Base-by-base conservation (phyloP, 805 yeast genomes). In the Yamadazyma laniorum region DNA sequence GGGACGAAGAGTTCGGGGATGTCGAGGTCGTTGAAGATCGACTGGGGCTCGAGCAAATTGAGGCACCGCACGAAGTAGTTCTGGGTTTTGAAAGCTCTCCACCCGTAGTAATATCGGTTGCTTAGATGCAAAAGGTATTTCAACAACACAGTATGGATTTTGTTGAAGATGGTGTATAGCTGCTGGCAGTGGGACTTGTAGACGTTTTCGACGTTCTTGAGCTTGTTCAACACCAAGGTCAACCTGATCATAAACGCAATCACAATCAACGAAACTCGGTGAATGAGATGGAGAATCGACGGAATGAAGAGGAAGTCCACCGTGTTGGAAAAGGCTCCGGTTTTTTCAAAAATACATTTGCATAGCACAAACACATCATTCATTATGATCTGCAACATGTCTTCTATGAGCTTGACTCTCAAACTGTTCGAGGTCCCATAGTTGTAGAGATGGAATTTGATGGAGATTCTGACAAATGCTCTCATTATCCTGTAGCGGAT, bases 231-330 rank as follows among this genome's bases (percentile, higher is more conserved):
- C 4, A 36, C 14, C 18, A 35, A 29, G 21, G 26, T 35, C 9
- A 34, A 18, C 11, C 44, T 16, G 18, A 32, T 34, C 8, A 40
- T 18, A 5, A 40, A 28, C 6, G 42, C 29, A 5, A 38, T 9
- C 3, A 39, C 6, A 9, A 37, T 30, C 5, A 39, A 28, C 9
- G 33, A 26, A 2, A 35, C 27, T 17, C 43, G 28, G 16, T 43
- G 47, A 8, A 36, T 15, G 8, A 39, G n/a, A 31, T 43, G 47
- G 2, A 43, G 17, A 18, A 39, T 18, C 11, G 32, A 23, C 5
- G 47, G 47, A n/a, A 39, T 36, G 8, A 35, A 33, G 8, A 39
- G 32, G 5, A 36, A 12, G 18, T 43, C 47, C 1, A 34, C 30
- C 12, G 26, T 36, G 15, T 39, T 28, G 5, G 19, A n/a, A 29